These are phyloP conservation scores for Botrytis fragariae DNA, from an alignment of 2,329 filamentous ascomycete genomes.

Conservation along the genomic window DNA sequence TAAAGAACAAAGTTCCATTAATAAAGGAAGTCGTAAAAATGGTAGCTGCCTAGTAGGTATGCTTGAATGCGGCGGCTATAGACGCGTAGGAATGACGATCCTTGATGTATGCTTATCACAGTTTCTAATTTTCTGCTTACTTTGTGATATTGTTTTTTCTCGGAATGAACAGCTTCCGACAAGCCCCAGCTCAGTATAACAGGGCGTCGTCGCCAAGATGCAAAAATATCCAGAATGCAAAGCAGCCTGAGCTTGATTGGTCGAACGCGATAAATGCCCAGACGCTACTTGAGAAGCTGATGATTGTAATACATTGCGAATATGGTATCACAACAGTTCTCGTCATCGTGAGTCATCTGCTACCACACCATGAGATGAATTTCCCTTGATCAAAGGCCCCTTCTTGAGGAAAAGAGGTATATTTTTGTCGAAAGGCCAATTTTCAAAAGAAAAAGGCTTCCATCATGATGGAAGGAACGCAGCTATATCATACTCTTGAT, in stretches of 20 bases:
- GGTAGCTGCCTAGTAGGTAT: not conserved
- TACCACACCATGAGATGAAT: not conserved
- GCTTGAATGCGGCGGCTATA: not conserved
- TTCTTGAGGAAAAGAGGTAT: not conserved
- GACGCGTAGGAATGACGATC: not conserved
- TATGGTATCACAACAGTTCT: not conserved
- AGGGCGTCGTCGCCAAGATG: not conserved
- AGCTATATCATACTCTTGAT: not conserved
- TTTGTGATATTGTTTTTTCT: not conserved
- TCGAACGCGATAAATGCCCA: not conserved
- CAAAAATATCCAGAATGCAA: not conserved
- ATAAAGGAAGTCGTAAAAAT: not conserved
- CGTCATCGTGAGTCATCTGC: not conserved
- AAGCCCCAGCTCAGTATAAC: not conserved
- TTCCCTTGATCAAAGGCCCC: not conserved
- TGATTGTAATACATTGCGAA: not conserved
- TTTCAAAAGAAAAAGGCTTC: accelerated
- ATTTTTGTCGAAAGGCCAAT: not conserved
- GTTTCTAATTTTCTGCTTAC: not conserved
- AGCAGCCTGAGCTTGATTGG: not conserved
- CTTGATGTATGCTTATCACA: not conserved
- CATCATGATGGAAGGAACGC: not conserved
- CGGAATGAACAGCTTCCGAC: not conserved
- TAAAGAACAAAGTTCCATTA: not conserved
- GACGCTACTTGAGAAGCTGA: not conserved